Evolutionary conservation across 495 filamentous ascomycete species (phyloP).

Genomic region (Xylaria telfairii): DNA sequence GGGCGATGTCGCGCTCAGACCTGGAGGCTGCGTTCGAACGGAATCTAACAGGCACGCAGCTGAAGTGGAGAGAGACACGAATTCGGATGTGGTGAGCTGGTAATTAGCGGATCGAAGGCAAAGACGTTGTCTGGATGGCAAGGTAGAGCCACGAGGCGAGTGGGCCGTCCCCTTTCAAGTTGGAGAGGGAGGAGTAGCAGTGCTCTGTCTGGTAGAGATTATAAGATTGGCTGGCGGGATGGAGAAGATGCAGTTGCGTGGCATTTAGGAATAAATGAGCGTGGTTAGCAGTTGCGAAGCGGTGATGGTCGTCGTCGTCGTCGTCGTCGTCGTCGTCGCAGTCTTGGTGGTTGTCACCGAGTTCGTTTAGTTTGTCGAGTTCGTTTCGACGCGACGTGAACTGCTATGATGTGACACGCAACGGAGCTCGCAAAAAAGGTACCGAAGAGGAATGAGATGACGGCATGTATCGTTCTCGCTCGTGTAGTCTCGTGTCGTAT

Average conservation of each 20-base stretch:
- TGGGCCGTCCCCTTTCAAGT: neutral
- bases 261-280: slow-evolving; percentile 6
- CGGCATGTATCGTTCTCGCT: slow-evolving; percentile 16
- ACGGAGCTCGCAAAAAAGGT: neutral
- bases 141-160: neutral
- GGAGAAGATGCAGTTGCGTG: neutral
- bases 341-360: neutral
- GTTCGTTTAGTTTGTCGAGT: too few relatives aligned
- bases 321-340: neutral
- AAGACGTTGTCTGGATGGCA: neutral
- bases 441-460: neutral
- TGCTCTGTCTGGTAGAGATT: neutral
- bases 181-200: neutral
- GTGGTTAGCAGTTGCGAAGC: neutral
- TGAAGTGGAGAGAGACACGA: neutral
- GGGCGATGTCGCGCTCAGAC: slow-evolving; percentile 23
- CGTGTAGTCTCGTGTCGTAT: slow-evolving; percentile 19
- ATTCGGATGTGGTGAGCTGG: neutral
- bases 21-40: slow-evolving; percentile 1
- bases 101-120: neutral
- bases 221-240: neutral
- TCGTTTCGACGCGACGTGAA: slow-evolving; percentile 2
- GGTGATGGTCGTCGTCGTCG: too few relatives aligned
- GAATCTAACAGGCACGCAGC: neutral
- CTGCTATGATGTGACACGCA: neutral